A percentile compares a stretch with the other conserved stretches of the same genome.
Conservation (phyloP, 495 filamentous ascomycete species). For the Xylaria cubensis region DNA sequence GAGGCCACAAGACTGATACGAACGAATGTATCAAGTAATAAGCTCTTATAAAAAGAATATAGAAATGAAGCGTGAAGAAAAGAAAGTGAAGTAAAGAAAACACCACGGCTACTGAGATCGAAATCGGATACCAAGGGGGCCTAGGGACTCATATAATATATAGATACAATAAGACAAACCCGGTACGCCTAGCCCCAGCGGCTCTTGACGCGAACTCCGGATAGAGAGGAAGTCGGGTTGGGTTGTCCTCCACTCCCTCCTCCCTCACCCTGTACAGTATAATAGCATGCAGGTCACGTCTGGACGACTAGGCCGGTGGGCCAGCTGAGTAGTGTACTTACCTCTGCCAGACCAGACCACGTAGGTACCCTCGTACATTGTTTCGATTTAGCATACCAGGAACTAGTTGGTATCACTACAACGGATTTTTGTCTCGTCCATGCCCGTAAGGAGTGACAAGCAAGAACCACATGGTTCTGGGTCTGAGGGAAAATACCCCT, state of each 20-base stretch:
- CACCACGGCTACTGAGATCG: constrained; percentile 8
- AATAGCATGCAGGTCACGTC: constrained; percentile 26
- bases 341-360: background rate
- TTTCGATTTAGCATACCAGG: background rate
- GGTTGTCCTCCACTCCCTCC: constrained; percentile 8
- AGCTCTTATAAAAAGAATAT: constrained; percentile 19
- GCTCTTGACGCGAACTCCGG: constrained; percentile 20
- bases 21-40: constrained; percentile 19
- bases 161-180: background rate
- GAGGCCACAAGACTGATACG: constrained; percentile 13
- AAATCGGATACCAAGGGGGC: constrained; percentile 6
- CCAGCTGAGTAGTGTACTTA: constrained; percentile 23
- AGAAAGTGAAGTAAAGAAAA: constrained; percentile 23
- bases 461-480: constrained; percentile 22
- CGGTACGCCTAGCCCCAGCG: background rate
- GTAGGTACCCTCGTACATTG: background rate
- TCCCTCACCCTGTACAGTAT: constrained; percentile 16
- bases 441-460: background rate
- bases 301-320: constrained; percentile 17
- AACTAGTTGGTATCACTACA: background rate
- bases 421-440: background rate
- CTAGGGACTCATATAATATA: constrained; percentile 23
- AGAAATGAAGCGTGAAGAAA: constrained; percentile 23
- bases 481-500: constrained; percentile 20
- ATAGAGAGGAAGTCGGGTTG: constrained; percentile 1